phyloP scores from a whole-genome alignment of 169 alveolate genomes.

The Cryptosporidium andersoni region DNA sequence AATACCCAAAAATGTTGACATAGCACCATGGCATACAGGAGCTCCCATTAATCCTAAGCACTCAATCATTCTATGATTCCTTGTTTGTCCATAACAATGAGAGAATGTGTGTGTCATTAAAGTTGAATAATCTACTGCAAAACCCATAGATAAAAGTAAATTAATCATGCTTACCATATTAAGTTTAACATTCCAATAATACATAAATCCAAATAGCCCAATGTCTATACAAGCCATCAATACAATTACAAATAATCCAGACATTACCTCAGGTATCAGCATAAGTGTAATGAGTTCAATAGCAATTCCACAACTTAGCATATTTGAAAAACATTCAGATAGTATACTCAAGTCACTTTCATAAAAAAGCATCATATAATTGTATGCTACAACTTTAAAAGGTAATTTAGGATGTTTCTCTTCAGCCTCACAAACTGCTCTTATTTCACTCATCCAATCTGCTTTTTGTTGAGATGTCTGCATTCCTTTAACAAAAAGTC shows the following conservation, averaged over 20 bases:
- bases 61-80: conserved; percentile 77
- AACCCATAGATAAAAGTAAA: conserved; percentile 78
- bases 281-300: conserved; percentile 76
- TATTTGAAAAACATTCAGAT: conserved; percentile 74
- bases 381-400: conserved; percentile 73
- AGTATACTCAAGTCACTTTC: conserved; percentile 78
- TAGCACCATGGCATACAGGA: conserved; percentile 81
- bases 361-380: conserved; percentile 79
- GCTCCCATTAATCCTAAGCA: conserved; percentile 79
- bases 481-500: conserved; percentile 74
- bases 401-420: conserved; percentile 59
- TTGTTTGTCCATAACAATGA: conserved; percentile 74
- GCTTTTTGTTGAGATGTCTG: conserved; percentile 78
- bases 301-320: conserved; percentile 78
- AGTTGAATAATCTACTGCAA: conserved; percentile 81
- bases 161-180: conserved; percentile 80
- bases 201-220: conserved; percentile 80
- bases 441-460: conserved; percentile 74
- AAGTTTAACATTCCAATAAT: conserved; percentile 76
- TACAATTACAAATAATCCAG: conserved; percentile 76
- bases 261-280: conserved; percentile 75
- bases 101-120: conserved; percentile 81
- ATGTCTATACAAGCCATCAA: conserved; percentile 78
- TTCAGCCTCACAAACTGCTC: conserved; percentile 35
- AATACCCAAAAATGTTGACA: conserved; percentile 78